Base-by-base conservation (phyloP, 129 eudicot species). In the Escallonia rubra region DNA sequence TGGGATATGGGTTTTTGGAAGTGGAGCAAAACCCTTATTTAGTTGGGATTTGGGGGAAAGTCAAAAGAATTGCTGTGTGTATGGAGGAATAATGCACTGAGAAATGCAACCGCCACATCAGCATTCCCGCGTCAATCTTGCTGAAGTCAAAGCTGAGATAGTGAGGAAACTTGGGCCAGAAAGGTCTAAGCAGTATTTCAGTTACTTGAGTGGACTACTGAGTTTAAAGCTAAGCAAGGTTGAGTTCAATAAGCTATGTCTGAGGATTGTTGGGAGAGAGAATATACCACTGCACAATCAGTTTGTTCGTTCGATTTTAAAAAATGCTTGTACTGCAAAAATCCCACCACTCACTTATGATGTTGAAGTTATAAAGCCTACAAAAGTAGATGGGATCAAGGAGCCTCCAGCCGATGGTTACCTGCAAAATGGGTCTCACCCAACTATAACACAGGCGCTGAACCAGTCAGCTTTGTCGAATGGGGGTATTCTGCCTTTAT, bases 271-370 rank as follows among this genome's bases (percentile, higher is more conserved):
- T 57, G 99, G 97, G 55, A 84, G 85, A 70, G 99, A 85, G 65
- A 94, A 89, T 63, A 77, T 94, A 56, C 83, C 75, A 12, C 79
- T 94, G 73, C 99, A 94, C 70, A 94, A 94, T 81, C 96, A 81
- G 72, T 66, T 94, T 50, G 73, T 94, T 62, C 76, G 82, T 66
- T 78, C 96, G 1, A 83, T 94, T 72, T 75, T 94, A 68, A 85
- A 61, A 59, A 89, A 87, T 80, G 96, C 88, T 58, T 89, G 85
- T 76, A 74, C 75, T 42, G 87, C 78, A 56, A 89, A 85, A 57
- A 69, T 46, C 53, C 81, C 96, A 2, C 76, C 86, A 11, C 69
- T 65, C 6, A 57, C 49, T 50, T 71, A 69, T 51, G 83, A 74
- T 40, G 72, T 46, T 64, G 87, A 80, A 16, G 64, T 60, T 67